Percentiles rank a stretch among this genome's conserved stretches.
These are phyloP conservation scores for Vanderwaltozyma verrucispora DNA, from an alignment of 805 yeast species.

Conservation along the genomic window DNA sequence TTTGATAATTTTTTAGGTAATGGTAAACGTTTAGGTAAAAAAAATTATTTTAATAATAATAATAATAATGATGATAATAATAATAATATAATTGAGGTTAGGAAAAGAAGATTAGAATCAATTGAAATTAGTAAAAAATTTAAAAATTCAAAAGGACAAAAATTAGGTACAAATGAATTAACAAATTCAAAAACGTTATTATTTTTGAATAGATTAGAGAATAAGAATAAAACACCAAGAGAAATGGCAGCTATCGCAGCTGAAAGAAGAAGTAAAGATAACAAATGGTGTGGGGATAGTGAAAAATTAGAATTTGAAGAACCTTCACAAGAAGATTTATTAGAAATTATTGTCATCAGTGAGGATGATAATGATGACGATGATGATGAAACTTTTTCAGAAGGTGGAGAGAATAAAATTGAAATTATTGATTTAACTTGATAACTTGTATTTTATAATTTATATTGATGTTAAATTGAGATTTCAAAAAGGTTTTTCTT, in stretches of 20 bases:
- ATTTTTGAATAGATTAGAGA: no score
- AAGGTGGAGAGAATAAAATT: no score
- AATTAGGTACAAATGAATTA: neutral
- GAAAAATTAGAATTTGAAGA: neutral
- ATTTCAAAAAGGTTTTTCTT: no score
- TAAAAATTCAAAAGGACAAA: neutral
- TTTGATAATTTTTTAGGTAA: constrained; percentile 24
- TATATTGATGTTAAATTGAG: no score
- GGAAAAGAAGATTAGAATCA: no score
- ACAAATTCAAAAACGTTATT: neutral
- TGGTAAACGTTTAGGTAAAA: constrained; percentile 10
- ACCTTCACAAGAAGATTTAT: constrained; percentile 6
- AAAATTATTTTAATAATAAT: no score
- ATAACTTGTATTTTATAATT: no score
- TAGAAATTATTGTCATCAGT: constrained; percentile 12
- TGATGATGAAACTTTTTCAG: no score
- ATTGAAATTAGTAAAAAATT: neutral
- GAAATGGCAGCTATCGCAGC: constrained; percentile 30
- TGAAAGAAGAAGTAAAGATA: constrained; percentile 17
- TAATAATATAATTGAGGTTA: neutral
- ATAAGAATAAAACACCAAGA: constrained; percentile 9
- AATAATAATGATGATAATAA: neutral
- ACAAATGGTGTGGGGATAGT: constrained; percentile 15
- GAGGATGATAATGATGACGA: constrained; percentile 12
- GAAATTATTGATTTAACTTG: constrained; percentile 16